Base-by-base conservation (phyloP, 1,139 yeast species). In the Magnusiomyces starmeri region DNA sequence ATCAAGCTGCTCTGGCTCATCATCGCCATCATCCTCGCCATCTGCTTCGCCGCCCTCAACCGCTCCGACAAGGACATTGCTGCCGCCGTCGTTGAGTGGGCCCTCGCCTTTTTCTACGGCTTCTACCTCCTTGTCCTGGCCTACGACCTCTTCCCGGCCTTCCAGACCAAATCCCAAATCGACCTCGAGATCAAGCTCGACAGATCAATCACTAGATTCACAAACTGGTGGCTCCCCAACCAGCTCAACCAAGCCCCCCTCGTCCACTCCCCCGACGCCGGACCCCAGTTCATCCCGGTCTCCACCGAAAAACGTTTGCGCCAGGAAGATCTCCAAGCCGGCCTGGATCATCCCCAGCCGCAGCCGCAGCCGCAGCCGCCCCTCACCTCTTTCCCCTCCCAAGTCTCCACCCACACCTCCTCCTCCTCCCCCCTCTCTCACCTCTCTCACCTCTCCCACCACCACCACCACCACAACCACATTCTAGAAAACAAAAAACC, bases 51-150 rank as follows among this genome's bases (percentile, higher is more conserved):
- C 14, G 76, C 69, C 1, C 68, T 72, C 51, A 70, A 74, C 75
- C 59, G 64, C 9, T 50, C 53, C 1, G 75, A 71, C 41, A 54
- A 70, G 10, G 69, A 74, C 39, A 70, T 75, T 51, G 75, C 81
- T 24, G 86, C 79, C 2, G 70, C 85, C 0, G 70, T 71, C 16
- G 82, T 85, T 65, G 97, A 90, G 67, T 90, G 97, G 97, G 64
- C 80, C 8, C 69, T 89, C 46, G 82, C 90, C 7, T 90, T 83
- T 69, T 83, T 87, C 81, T 89, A 86, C 64, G 94, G 95, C 9
- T 64, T 83, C 39, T 74, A 85, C 56, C 77, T 83, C 60, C 65
- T 84, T 9, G 70, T 83, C 56, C 76, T 92, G 70, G 71, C 84
- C 2, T 75, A 79, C 59, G 97, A 90, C 64, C 75, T 89, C 60